Conservation (phyloP, 176 grass and related monocot species). For the Musa itinerans region DNA sequence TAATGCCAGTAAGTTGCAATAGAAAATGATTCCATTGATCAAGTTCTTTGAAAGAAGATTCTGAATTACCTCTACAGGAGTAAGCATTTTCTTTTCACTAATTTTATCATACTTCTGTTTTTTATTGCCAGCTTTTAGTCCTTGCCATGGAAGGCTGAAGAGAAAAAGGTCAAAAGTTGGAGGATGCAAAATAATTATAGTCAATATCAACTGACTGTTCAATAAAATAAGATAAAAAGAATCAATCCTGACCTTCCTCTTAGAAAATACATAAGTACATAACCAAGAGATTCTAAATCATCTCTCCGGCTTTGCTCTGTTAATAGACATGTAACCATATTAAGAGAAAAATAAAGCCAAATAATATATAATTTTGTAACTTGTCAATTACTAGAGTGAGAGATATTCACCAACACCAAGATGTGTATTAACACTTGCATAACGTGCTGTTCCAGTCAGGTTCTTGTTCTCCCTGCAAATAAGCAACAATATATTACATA, state of each 20-base stretch:
- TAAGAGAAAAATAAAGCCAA: background rate
- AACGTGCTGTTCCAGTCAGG: conserved; percentile 68
- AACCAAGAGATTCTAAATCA: conserved; percentile 77
- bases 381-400: background rate
- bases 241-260: conserved; percentile 57
- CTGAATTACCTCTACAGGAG: conserved; percentile 59
- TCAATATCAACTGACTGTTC: background rate
- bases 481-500: background rate
- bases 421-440: conserved; percentile 78
- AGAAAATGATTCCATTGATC: background rate
- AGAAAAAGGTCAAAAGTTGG: background rate
- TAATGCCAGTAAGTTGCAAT: background rate
- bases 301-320: conserved; percentile 84
- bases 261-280: conserved; percentile 89
- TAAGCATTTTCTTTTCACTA: conserved; percentile 87
- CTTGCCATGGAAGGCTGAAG: conserved; percentile 71
- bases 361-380: background rate
- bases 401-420: conserved; percentile 63
- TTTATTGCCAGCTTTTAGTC: conserved; percentile 75
- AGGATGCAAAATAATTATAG: background rate
- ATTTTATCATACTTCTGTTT: conserved; percentile 91
- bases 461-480: conserved; percentile 63
- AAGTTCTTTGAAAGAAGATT: background rate
- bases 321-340: background rate
- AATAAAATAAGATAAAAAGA: conserved; percentile 2